Percentiles rank a stretch among this genome's conserved stretches.
Conservation (phyloP, 2,329 filamentous ascomycete species). For the Cadophora malorum region DNA sequence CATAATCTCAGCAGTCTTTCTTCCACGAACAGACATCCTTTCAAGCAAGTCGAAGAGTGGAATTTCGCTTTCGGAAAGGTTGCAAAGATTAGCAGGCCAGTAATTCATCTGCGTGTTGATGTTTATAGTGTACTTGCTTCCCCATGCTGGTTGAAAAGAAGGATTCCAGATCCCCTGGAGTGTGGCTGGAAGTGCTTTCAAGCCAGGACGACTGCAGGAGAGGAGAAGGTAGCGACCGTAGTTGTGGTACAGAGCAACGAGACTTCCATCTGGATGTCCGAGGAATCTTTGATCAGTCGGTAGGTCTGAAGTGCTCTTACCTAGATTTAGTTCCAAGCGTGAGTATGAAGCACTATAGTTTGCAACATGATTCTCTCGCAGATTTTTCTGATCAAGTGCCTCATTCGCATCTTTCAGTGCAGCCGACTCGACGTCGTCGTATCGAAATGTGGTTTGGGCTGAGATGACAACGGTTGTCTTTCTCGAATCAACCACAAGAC, state of each 20-base stretch:
- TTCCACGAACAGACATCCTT: constrained; percentile 45
- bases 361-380: constrained; percentile 43
- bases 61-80: constrained; percentile 47
- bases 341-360: constrained; percentile 47
- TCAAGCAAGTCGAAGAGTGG: constrained; percentile 51
- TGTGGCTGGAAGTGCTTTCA: constrained; percentile 49
- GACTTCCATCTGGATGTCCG: constrained; percentile 31
- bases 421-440: constrained; percentile 38
- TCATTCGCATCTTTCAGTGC: constrained; percentile 39
- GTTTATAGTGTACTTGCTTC: constrained; percentile 57
- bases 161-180: constrained; percentile 55
- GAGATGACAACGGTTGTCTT: constrained; percentile 48
- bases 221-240: constrained; percentile 51
- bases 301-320: constrained; percentile 35
- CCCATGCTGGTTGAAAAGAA: constrained; percentile 52
- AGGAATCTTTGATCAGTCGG: constrained; percentile 45
- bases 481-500: constrained; percentile 47
- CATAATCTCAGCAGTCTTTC: constrained; percentile 43
- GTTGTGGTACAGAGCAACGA: constrained; percentile 46
- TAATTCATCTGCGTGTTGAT: constrained; percentile 62
- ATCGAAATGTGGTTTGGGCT: constrained; percentile 49
- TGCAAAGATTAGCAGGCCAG: constrained; percentile 49
- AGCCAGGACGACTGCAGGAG: constrained; percentile 43
- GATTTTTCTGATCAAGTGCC: constrained; percentile 34
- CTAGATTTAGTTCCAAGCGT: constrained; percentile 44